Percentiles rank a stretch among this genome's conserved stretches.
These are phyloP conservation scores for Saturnispora hagleri DNA, from an alignment of 805 yeast genomes.

Conservation along the genomic window DNA sequence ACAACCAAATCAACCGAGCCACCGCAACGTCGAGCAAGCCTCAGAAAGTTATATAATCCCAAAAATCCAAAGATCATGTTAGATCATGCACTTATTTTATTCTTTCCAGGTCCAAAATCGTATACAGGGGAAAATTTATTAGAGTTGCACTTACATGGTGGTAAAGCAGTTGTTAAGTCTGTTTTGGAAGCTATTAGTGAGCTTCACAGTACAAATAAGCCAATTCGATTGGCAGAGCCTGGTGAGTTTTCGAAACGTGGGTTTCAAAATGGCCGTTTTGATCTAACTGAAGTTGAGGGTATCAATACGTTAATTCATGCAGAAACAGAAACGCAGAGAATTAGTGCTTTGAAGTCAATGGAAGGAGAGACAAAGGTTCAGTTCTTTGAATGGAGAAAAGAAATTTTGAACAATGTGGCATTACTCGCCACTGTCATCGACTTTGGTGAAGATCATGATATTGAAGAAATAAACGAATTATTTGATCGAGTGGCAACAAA, in stretches of 20 bases:
- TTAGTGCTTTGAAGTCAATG: conserved; percentile 64
- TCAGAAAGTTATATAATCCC: conserved; percentile 41
- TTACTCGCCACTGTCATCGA: conserved; percentile 82
- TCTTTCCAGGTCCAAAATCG: conserved; percentile 63
- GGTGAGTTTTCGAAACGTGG: conserved; percentile 91
- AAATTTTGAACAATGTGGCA: conserved; percentile 59
- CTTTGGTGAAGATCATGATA: conserved; percentile 88
- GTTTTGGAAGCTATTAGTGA: conserved; percentile 53
- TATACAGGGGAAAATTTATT: conserved; percentile 89
- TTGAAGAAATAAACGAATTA: conserved; percentile 51
- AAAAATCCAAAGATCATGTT: conserved; percentile 31
- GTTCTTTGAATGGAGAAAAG: conserved; percentile 58
- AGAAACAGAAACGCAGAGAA: conserved; percentile 83
- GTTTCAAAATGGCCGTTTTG: conserved; percentile 73
- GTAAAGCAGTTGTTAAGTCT: conserved; percentile 69
- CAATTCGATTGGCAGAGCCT: conserved; percentile 75
- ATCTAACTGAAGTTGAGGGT: conserved; percentile 86
- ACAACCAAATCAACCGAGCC: conserved; percentile 36
- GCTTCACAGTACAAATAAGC: conserved; percentile 37
- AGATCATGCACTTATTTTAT: conserved; percentile 70
- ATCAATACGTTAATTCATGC: conserved; percentile 83
- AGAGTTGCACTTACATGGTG: conserved; percentile 93
- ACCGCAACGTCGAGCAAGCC: conserved; percentile 43
- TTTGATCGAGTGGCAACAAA: conserved; percentile 40
- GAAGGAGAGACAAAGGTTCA: conserved; percentile 52